These are phyloP conservation scores for Corylus avellana DNA, from an alignment of 306 rosid genomes.

Conservation along the genomic window DNA sequence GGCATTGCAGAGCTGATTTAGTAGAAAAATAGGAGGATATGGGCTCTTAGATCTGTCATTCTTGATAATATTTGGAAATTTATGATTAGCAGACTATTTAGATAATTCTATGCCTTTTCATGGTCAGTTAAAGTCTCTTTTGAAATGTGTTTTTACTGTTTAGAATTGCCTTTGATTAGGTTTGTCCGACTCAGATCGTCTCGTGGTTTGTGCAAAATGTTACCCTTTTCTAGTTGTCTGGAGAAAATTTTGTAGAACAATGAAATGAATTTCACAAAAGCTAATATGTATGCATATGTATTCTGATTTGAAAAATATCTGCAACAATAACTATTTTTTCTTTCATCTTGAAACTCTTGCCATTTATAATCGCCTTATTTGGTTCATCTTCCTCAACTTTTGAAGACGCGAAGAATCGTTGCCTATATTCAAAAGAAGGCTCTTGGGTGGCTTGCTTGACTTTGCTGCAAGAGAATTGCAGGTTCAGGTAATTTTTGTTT, in stretches of 20 bases:
- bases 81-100: neutral
- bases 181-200: neutral
- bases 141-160: constrained; percentile 4
- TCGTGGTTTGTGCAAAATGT: neutral
- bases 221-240: constrained; percentile 18
- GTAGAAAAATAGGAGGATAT: neutral
- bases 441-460: constrained; percentile 83
- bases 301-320: constrained; percentile 12
- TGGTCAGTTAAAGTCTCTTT: neutral
- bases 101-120: neutral
- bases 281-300: constrained; percentile 16
- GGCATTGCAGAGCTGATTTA: neutral
- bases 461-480: constrained; percentile 86
- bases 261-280: constrained; percentile 16
- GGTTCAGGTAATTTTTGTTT: constrained; percentile 66
- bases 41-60: neutral
- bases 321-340: constrained; percentile 17
- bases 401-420: constrained; percentile 90
- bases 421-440: constrained; percentile 92
- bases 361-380: constrained; percentile 26
- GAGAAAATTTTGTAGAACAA: constrained; percentile 9
- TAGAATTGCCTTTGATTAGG: neutral
- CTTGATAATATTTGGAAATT: neutral
- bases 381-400: constrained; percentile 37
- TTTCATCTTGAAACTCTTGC: constrained; percentile 1